These are phyloP conservation scores for Stemphylium lycopersici DNA, from an alignment of 2,329 filamentous ascomycete genomes.

Conservation along the genomic window DNA sequence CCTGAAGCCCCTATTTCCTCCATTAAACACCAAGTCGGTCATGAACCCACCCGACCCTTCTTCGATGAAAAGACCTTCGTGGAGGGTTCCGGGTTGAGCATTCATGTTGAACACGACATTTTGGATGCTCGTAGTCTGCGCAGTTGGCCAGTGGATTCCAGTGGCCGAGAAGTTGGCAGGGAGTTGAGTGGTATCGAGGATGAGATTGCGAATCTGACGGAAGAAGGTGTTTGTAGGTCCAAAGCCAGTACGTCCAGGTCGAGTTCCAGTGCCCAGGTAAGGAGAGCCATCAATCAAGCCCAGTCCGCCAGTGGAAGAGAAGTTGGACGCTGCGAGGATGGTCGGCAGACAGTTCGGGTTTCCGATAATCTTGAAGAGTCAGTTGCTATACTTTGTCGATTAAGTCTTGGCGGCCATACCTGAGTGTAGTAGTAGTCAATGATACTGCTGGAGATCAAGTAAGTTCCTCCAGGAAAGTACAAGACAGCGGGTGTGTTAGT, in stretches of 20 bases:
- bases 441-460: constrained; percentile 63
- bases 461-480: constrained; percentile 66
- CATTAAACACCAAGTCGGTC: constrained; percentile 54
- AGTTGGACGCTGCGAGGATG: constrained; percentile 60
- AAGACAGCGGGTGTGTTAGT: constrained; percentile 62
- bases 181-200: constrained; percentile 64
- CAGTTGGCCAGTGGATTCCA: constrained; percentile 54
- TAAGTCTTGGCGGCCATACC: constrained; percentile 13
- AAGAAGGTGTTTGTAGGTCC: constrained; percentile 67
- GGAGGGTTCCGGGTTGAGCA: constrained; percentile 52
- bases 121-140: constrained; percentile 54
- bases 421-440: constrained; percentile 69
- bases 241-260: constrained; percentile 47
- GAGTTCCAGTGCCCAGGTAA: constrained; percentile 49
- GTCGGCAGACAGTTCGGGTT: constrained; percentile 64
- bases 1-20: constrained; percentile 50
- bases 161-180: constrained; percentile 54
- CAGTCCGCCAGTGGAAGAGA: constrained; percentile 53
- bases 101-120: constrained; percentile 56
- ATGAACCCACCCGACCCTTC: constrained; percentile 55
- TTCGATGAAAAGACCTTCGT: constrained; percentile 54
- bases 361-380: constrained; percentile 56
- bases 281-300: constrained; percentile 65
- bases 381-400: background rate
- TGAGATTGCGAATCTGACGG: constrained; percentile 68